Evolutionary conservation across 1,284 basidiomycete genomes (phyloP).

Genomic region (Rhodotorula sp.): DNA sequence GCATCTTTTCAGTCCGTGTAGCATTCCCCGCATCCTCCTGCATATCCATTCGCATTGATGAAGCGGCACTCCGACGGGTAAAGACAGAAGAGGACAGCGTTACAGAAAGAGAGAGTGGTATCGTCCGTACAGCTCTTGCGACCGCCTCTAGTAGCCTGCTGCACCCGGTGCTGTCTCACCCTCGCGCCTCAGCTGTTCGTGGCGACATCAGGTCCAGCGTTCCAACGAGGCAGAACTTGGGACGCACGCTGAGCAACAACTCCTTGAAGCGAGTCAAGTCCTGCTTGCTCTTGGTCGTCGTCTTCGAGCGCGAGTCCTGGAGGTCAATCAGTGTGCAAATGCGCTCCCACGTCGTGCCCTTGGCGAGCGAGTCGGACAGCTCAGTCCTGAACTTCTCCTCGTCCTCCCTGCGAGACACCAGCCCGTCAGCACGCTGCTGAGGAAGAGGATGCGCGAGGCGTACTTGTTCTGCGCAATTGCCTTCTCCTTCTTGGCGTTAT

Average conservation of each 20-base stretch:
- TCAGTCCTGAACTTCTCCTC: slow-evolving; percentile 77
- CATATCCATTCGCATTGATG: background rate
- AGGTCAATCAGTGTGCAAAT: slow-evolving; percentile 84
- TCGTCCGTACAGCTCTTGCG: background rate
- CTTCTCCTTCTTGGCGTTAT: slow-evolving; percentile 86
- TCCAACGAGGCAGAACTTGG: too few relatives aligned
- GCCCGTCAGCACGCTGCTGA: background rate
- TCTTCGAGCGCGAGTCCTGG: slow-evolving; percentile 94
- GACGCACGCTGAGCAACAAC: slow-evolving; percentile 62
- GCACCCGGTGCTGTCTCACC: slow-evolving; percentile 87
- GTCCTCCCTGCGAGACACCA: slow-evolving; percentile 62
- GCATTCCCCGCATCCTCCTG: background rate
- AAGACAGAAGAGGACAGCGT: background rate
- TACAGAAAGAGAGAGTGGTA: background rate
- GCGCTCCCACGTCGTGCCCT: slow-evolving; percentile 94
- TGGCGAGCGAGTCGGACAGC: slow-evolving; percentile 72
- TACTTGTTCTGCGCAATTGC: slow-evolving; percentile 96
- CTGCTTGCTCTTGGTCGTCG: slow-evolving; percentile 83
- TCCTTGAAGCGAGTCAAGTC: slow-evolving; percentile 90
- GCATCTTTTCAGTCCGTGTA: background rate
- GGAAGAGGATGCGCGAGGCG: slow-evolving; percentile 46
- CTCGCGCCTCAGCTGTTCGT: slow-evolving; percentile 65
- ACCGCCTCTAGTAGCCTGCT: slow-evolving; percentile 66
- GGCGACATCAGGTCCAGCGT: too few relatives aligned
- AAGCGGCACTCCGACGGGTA: too few relatives aligned